Conservation (phyloP, 2,329 filamentous ascomycete genomes). For the Arachnomyces sp. region DNA sequence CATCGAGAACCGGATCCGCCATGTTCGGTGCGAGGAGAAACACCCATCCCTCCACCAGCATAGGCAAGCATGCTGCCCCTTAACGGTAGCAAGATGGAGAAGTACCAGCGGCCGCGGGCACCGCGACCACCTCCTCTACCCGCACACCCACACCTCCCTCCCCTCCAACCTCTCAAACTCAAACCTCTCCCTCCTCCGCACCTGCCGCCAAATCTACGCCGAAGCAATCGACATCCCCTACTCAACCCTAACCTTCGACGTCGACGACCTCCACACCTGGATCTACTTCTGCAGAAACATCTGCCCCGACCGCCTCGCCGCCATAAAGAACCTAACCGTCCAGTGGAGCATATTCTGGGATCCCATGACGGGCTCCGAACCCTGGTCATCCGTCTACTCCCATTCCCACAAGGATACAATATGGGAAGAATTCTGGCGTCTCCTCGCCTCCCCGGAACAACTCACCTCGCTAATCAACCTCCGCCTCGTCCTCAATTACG, state of each 20-base stretch:
- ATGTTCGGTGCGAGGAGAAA: slow-evolving; percentile 23
- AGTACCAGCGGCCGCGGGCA: slow-evolving; percentile 14
- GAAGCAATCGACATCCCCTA: slow-evolving; percentile 26
- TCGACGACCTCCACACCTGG: slow-evolving; percentile 30
- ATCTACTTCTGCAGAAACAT: slow-evolving; percentile 19
- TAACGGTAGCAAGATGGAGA: slow-evolving; percentile 26
- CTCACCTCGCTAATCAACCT: no score
- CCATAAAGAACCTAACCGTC: no score
- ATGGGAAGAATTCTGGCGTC: no score
- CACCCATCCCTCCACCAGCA: slow-evolving; percentile 14
- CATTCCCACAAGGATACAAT: no score
- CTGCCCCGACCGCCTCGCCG: no score
- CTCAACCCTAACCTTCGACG: slow-evolving; percentile 23
- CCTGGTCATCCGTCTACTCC: no score
- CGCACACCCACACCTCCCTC: slow-evolving; percentile 24
- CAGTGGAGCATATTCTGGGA: no score
- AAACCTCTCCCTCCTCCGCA: slow-evolving; percentile 20
- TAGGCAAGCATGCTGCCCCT: slow-evolving; percentile 25
- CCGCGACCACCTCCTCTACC: slow-evolving; percentile 23
- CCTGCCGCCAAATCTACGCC: slow-evolving; percentile 28
- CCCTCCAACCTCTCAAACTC: slow-evolving; percentile 19
- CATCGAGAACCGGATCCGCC: slow-evolving; percentile 26
- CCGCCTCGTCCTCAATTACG: no score
- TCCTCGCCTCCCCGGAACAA: no score
- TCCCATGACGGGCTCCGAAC: no score